Evolutionary conservation across 192 early-diverging fungal species (phyloP).

Genomic region (Gigaspora rosea): DNA sequence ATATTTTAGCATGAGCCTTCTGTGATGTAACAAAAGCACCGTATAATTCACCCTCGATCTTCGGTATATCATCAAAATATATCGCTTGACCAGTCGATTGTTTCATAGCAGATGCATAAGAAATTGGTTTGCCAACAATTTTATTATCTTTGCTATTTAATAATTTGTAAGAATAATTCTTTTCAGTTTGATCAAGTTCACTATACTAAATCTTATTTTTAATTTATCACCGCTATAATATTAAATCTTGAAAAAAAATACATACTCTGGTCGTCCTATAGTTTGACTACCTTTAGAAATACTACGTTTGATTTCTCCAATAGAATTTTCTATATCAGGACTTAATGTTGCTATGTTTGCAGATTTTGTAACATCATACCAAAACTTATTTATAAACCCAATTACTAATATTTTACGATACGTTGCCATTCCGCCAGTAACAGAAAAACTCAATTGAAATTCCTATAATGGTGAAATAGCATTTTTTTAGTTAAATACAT

Average conservation of each 20-base stretch:
- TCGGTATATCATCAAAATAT: slow-evolving; percentile 85
- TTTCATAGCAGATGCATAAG: slow-evolving; percentile 76
- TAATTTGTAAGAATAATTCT: not conserved
- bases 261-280: slow-evolving; percentile 47
- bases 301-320: too few relatives aligned
- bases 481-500: too few relatives aligned
- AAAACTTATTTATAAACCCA: too few relatives aligned
- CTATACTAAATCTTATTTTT: not conserved
- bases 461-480: not conserved
- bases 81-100: slow-evolving; percentile 83
- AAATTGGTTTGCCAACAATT: slow-evolving; percentile 65
- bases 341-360: too few relatives aligned
- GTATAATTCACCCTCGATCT: slow-evolving; percentile 67
- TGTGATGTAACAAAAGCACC: slow-evolving; percentile 34
- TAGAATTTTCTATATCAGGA: too few relatives aligned
- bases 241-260: not conserved
- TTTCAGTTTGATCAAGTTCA: not conserved
- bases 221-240: too few relatives aligned
- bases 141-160: slow-evolving; percentile 33
- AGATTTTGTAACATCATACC: too few relatives aligned
- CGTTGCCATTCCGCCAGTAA: slow-evolving; percentile 42
- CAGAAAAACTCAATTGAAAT: slow-evolving; percentile 49
- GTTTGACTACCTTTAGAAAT: too few relatives aligned
- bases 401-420: too few relatives aligned
- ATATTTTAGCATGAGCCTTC: too few relatives aligned